A percentile compares a stretch with the other conserved stretches of the same genome.
These are phyloP conservation scores for Xerocomellus chrysenteron DNA, from an alignment of 768 basidiomycete species.

Conservation along the genomic window DNA sequence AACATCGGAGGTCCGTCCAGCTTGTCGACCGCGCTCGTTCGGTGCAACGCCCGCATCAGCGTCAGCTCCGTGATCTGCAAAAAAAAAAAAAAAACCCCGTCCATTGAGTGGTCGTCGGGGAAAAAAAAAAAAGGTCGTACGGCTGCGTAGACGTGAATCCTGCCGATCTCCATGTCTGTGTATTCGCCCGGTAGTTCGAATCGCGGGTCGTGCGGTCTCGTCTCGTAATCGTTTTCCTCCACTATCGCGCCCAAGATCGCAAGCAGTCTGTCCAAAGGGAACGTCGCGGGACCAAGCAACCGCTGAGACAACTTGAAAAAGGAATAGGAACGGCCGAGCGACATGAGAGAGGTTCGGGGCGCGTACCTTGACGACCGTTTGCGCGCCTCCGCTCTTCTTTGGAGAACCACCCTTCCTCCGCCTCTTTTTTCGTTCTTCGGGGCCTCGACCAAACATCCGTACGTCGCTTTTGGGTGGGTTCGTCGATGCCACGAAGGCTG, in stretches of 20 bases:
- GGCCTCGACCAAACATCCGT: constrained; percentile 76
- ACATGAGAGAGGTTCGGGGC: not conserved
- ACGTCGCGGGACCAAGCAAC: constrained; percentile 75
- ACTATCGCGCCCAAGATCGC: constrained; percentile 78
- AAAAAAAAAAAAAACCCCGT: too few relatives aligned
- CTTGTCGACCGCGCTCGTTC: constrained; percentile 58
- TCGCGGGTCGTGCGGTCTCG: constrained; percentile 43
- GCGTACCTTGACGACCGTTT: constrained; percentile 47
- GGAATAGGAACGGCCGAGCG: not conserved
- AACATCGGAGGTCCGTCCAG: constrained; percentile 71
- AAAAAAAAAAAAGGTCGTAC: constrained; percentile 40
- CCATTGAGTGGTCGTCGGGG: not conserved
- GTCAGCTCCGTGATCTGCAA: constrained; percentile 65
- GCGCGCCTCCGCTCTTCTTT: constrained; percentile 36
- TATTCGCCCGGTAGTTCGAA: constrained; percentile 64
- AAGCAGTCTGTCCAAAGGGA: constrained; percentile 75
- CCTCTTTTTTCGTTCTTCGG: constrained; percentile 63
- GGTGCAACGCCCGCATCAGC: constrained; percentile 62
- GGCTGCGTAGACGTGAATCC: constrained; percentile 56
- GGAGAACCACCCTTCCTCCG: constrained; percentile 41
- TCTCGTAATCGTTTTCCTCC: constrained; percentile 63
- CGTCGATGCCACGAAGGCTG: constrained; percentile 78
- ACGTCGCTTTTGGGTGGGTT: constrained; percentile 82
- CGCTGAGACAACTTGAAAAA: constrained; percentile 62
- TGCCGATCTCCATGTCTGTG: constrained; percentile 69